Percentiles rank a stretch among this genome's conserved stretches.
Conservation (phyloP, 345 rosid species). For the Arabidopsis arenosa region DNA sequence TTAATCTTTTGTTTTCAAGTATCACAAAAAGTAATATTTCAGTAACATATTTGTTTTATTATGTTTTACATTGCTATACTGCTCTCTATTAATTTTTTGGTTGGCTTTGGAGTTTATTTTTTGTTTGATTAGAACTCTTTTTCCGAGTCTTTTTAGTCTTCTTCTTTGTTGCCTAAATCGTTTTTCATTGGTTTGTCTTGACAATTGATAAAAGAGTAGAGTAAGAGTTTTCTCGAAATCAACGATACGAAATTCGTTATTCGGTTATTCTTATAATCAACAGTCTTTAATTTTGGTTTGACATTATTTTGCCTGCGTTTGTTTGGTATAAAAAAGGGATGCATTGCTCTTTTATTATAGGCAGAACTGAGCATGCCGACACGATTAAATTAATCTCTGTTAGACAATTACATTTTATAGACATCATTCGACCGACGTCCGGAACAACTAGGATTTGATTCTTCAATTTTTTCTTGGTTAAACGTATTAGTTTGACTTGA, state of each 20-base stretch:
- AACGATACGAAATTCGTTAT: background rate
- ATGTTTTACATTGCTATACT: no score
- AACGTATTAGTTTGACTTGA: background rate
- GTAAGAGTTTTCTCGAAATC: background rate
- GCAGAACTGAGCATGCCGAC: background rate
- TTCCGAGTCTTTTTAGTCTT: background rate
- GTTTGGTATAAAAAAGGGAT: constrained; percentile 5
- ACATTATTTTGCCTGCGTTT: background rate
- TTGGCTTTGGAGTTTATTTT: background rate
- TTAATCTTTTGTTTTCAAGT: no score
- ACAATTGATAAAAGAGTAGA: background rate
- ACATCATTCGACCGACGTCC: constrained; percentile 11
- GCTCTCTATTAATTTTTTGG: no score
- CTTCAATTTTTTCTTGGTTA: background rate
- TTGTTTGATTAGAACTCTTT: background rate
- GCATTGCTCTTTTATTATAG: background rate
- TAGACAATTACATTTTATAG: background rate
- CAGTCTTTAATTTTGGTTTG: background rate
- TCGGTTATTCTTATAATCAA: background rate
- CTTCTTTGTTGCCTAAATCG: background rate
- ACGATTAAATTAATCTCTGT: background rate
- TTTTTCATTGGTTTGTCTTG: constrained; percentile 1
- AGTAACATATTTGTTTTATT: no score
- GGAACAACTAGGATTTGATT: background rate
- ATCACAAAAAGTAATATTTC: no score